Conservation (phyloP, 2,329 filamentous ascomycete species). For the Metarhizium rileyi region DNA sequence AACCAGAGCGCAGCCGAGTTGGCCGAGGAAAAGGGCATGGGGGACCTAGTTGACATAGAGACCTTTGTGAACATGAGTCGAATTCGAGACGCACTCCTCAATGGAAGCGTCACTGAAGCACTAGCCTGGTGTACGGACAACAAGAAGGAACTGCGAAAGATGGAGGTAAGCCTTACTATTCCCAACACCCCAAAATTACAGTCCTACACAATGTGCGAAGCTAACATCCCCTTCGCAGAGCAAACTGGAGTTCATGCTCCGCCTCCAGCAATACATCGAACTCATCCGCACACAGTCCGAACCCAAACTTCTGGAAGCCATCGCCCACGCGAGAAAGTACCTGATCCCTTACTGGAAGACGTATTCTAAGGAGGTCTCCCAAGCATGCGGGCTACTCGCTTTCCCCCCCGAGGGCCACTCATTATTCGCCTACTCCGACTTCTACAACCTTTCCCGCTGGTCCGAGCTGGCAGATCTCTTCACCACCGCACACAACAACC, state of each 20-base stretch:
- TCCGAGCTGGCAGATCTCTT: conserved; percentile 68
- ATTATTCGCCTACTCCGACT: conserved; percentile 33
- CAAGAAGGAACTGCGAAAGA: conserved; percentile 83
- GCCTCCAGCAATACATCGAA: conserved; percentile 92
- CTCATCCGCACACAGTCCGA: conserved; percentile 61
- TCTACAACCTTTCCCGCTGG: conserved; percentile 72
- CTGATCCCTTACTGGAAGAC: conserved; percentile 60
- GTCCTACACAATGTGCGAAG: conserved; percentile 3
- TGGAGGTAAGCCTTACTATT: conserved; percentile 60
- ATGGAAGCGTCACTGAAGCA: conserved; percentile 65
- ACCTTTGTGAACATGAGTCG: conserved; percentile 76
- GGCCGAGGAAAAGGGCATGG: conserved; percentile 64
- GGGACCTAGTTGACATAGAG: conserved; percentile 76
- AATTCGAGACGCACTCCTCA: conserved; percentile 63
- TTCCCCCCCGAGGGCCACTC: conserved; percentile 46
- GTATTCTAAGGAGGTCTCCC: conserved; percentile 58
- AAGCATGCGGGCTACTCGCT: conserved; percentile 73
- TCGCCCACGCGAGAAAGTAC: conserved; percentile 72
- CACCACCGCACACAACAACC: conserved; percentile 72
- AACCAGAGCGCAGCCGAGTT: conserved; percentile 65
- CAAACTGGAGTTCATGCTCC: conserved; percentile 84
- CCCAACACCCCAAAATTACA: no score
- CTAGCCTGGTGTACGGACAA: conserved; percentile 89
- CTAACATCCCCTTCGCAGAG: conserved; percentile 38
- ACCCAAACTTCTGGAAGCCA: conserved; percentile 63